Conservation (phyloP, 2,329 filamentous ascomycete genomes). For the Penicillium sumatraense region DNA sequence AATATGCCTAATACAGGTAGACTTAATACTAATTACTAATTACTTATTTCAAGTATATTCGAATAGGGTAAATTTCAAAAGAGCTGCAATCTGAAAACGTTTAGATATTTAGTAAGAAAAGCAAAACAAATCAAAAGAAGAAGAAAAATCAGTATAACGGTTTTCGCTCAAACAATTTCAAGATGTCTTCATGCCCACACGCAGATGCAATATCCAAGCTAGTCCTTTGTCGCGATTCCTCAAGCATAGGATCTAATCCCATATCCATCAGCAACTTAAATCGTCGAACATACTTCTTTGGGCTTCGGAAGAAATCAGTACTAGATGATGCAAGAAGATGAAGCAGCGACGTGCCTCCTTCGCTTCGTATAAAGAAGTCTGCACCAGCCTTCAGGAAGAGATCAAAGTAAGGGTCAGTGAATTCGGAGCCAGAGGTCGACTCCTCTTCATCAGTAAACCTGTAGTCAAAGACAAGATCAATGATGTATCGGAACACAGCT, state of each 20-base stretch:
- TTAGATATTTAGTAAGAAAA: too few relatives aligned
- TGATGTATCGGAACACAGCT: not conserved
- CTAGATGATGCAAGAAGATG: slow-evolving; percentile 15
- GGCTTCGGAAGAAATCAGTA: not conserved
- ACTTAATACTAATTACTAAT: not conserved
- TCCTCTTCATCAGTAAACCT: not conserved
- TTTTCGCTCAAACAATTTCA: slow-evolving; percentile 16
- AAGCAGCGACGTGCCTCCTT: slow-evolving; percentile 8
- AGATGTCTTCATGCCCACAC: slow-evolving; percentile 18
- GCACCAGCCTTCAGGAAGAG: not conserved
- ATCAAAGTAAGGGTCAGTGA: not conserved
- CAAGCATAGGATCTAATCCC: slow-evolving; percentile 22
- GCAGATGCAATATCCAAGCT: slow-evolving; percentile 21
- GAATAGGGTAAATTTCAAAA: too few relatives aligned
- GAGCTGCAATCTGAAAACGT: too few relatives aligned
- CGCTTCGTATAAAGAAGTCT: slow-evolving; percentile 1
- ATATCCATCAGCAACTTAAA: slow-evolving; percentile 16
- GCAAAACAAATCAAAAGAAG: too few relatives aligned
- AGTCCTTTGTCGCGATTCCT: slow-evolving; percentile 20
- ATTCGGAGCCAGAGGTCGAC: not conserved
- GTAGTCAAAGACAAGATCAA: not conserved
- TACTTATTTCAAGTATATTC: too few relatives aligned
- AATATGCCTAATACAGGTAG: too few relatives aligned
- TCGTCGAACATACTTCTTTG: not conserved
- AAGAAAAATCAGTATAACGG: slow-evolving; percentile 14